Evolutionary conservation across 768 basidiomycete species (phyloP).

Genomic region (Trametes cubensis): DNA sequence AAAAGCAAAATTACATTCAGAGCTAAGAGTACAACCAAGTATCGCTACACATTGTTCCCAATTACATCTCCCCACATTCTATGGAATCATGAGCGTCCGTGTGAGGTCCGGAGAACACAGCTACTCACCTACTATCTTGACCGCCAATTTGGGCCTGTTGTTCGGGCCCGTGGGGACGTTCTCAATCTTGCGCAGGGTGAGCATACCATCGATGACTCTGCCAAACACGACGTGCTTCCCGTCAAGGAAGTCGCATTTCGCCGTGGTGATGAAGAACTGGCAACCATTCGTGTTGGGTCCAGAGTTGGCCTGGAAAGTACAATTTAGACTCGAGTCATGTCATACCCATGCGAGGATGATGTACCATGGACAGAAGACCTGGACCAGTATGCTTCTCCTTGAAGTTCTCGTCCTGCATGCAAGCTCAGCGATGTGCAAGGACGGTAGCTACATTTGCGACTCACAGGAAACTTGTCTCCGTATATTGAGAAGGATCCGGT

Average conservation of each 20-base stretch:
- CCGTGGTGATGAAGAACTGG: constrained; percentile 97
- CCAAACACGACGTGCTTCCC: constrained; percentile 95
- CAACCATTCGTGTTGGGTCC: constrained; percentile 94
- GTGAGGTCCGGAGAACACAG: neutral
- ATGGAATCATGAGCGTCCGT: neutral
- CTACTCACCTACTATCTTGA: constrained; percentile 80
- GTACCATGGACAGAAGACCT: constrained; percentile 93
- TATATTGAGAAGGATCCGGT: constrained; percentile 98
- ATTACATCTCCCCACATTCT: constrained; percentile 47
- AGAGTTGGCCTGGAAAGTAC: constrained; percentile 79
- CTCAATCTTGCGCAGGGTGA: constrained; percentile 95
- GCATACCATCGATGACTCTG: constrained; percentile 88
- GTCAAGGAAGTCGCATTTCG: constrained; percentile 93
- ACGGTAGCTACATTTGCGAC: constrained; percentile 29
- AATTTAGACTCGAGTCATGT: no score
- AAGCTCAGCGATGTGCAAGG: neutral
- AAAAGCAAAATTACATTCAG: neutral
- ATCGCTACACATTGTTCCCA: neutral
- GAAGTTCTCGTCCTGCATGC: constrained; percentile 88
- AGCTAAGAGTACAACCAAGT: neutral
- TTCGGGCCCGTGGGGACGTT: constrained; percentile 91
- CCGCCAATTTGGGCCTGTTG: constrained; percentile 84
- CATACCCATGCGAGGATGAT: no score
- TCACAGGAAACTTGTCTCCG: constrained; percentile 88
- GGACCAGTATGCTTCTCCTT: constrained; percentile 84